A percentile compares a stretch with the other conserved stretches of the same genome.
Conservation (phyloP, 305 asterid species). For the Plantago coronopus region DNA sequence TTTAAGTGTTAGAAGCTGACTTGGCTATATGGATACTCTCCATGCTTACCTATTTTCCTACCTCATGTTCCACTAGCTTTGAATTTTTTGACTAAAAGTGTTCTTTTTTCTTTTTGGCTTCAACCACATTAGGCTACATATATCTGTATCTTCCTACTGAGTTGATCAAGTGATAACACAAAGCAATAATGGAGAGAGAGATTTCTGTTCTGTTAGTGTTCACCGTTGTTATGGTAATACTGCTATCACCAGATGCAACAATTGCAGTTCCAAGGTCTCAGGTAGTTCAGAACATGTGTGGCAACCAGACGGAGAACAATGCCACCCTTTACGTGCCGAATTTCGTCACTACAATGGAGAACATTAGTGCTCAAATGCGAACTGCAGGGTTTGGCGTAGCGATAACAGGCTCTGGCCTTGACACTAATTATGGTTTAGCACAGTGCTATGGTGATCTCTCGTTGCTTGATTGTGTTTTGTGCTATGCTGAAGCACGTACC, state of each 20-base stretch:
- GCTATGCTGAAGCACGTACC: conserved; percentile 6
- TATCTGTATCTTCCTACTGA: no score
- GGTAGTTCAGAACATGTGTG: not conserved
- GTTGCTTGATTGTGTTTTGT: not conserved
- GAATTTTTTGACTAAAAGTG: no score
- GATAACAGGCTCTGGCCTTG: not conserved
- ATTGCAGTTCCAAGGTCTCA: not conserved
- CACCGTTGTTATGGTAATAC: conserved; percentile 1
- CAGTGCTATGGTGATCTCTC: conserved; percentile 12
- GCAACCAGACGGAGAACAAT: not conserved
- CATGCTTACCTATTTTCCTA: no score
- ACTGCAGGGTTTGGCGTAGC: not conserved
- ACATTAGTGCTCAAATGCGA: conserved; percentile 4
- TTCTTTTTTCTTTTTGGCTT: no score
- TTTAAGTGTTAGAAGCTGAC: no score
- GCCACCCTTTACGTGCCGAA: not conserved
- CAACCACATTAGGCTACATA: no score
- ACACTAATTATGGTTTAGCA: not conserved
- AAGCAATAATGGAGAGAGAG: not conserved
- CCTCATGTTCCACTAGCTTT: no score
- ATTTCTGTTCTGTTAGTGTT: not conserved
- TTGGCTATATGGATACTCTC: no score
- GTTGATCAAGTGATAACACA: not conserved
- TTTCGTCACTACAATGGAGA: not conserved
- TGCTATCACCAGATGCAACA: conserved; percentile 6